phyloP scores from a whole-genome alignment of 345 rosid genomes.

The thale cress (Arabidopsis thaliana) region DNA sequence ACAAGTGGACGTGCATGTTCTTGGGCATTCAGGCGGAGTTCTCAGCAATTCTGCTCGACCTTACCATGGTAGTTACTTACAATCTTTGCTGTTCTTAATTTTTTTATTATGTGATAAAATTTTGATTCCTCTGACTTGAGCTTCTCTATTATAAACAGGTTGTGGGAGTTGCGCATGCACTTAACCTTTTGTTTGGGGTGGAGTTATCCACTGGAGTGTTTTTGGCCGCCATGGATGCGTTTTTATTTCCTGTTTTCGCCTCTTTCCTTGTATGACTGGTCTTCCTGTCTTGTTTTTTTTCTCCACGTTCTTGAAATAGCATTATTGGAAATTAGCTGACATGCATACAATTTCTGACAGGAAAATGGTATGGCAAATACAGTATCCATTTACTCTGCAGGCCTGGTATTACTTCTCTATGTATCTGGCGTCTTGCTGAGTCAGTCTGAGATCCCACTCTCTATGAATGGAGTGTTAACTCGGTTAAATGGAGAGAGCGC shows the following conservation, averaged over 20 bases:
- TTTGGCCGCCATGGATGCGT: slow-evolving; percentile 87
- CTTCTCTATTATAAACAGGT: slow-evolving; percentile 57
- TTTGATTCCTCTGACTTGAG: slow-evolving; percentile 32
- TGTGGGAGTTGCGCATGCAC: slow-evolving; percentile 90
- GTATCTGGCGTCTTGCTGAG: slow-evolving; percentile 71
- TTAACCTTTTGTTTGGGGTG: slow-evolving; percentile 85
- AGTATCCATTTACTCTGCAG: slow-evolving; percentile 59
- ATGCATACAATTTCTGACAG: slow-evolving; percentile 49
- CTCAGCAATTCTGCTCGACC: slow-evolving; percentile 78
- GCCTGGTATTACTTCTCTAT: slow-evolving; percentile 64
- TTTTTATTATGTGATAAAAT: neutral
- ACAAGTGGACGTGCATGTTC: slow-evolving; percentile 69
- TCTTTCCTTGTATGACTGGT: slow-evolving; percentile 66
- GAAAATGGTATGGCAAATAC: slow-evolving; percentile 67
- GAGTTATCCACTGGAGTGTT: slow-evolving; percentile 82
- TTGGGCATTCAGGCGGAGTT: slow-evolving; percentile 87
- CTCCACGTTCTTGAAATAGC: slow-evolving; percentile 4
- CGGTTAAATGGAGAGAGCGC: slow-evolving; percentile 77
- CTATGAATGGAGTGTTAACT: slow-evolving; percentile 59
- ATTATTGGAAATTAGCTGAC: slow-evolving; percentile 29
- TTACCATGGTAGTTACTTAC: slow-evolving; percentile 67
- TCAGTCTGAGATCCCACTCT: slow-evolving; percentile 78
- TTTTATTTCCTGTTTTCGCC: slow-evolving; percentile 78
- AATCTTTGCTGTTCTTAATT: slow-evolving; percentile 15
- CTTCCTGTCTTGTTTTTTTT: neutral